phyloP scores from a whole-genome alignment of 129 eudicot species.

The Daucus carota region DH1_v3.0 NC_030386.2:39673501-39674000 shows the following conservation, averaged over 20 bases:
- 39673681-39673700: not conserved
- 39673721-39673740: not conserved
- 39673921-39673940: not conserved
- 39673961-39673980: slow-evolving; percentile 81
- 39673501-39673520: too few relatives aligned
- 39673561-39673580: too few relatives aligned
- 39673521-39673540: too few relatives aligned
- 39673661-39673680: not conserved
- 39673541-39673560: too few relatives aligned
- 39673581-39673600: too few relatives aligned
- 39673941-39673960: slow-evolving; percentile 68
- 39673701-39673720: too few relatives aligned
- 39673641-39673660: too few relatives aligned
- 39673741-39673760: not conserved
- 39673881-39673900: not conserved
- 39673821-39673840: too few relatives aligned
- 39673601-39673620: too few relatives aligned
- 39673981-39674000: slow-evolving; percentile 90
- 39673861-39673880: not conserved
- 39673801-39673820: too few relatives aligned
- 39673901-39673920: not conserved
- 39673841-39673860: not conserved
- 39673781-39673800: not conserved
- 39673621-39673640: too few relatives aligned
- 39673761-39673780: not conserved